Evolutionary conservation across 148 eudicot genomes (phyloP), one percentile per base, ranked within the genome.

Genomic region (Diospyros lotus): DNA sequence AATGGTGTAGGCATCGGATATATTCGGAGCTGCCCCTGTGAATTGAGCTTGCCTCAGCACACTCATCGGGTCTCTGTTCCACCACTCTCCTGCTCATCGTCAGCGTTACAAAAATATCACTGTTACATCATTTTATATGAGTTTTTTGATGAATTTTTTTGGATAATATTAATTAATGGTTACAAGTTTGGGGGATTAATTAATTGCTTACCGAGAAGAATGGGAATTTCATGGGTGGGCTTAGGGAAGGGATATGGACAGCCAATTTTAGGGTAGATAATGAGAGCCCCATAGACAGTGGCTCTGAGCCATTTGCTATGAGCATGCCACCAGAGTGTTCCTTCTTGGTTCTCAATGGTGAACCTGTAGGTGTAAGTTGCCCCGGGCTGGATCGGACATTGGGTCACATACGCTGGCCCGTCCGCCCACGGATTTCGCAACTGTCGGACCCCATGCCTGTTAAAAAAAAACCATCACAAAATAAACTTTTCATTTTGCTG

Each of bases 271-370:
- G 98, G 98, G 28, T 69, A 96, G 79, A 95, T 88, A 43, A 95
- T 79, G 0, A 95, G 65, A 78, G 97, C 96, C 48, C 98, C 97
- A 71, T 95, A 92, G 12, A 95, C 97, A 0, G 97, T 92, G 58
- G 98, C 97, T 80, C 98, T 85, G 51, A 92, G 90, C 97, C 97
- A 95, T 15, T 97, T 91, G 79, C 98, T 94, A 55, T 94, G 98
- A 11, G 98, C 97, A 43, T 95, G 97, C 98, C 98, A 95, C 98
- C 98, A 94, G 1, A 94, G 81, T 18, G 98, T 94, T 15, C 98
- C 98, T 84, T 89, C 96, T 77, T 95, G 97, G 65, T 96, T 96
- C 75, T 83, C 63, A 41, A 92, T 90, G 11, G 81, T 89, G 51
- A 89, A 95, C 41, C 90, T 78, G 60, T 95, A 95, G 2, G 97